These are phyloP conservation scores for Piloderma croceum DNA, from an alignment of 768 basidiomycete genomes.

Conservation along the genomic window DNA sequence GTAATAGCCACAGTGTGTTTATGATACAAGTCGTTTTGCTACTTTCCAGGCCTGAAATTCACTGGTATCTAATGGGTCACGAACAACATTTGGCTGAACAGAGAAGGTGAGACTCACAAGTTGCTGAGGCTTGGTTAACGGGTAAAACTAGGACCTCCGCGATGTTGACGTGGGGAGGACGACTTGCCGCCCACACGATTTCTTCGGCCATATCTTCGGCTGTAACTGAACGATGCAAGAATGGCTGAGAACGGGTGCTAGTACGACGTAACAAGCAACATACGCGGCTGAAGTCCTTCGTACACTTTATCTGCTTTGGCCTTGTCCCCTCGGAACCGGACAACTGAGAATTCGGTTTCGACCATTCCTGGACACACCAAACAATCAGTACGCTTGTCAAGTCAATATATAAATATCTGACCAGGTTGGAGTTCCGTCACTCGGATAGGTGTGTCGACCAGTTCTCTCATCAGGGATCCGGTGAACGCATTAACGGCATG, in stretches of 20 bases:
- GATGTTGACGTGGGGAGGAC: constrained; percentile 89
- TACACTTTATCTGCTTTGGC: constrained; percentile 85
- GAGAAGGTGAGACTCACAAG: no score
- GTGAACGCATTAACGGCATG: constrained; percentile 84
- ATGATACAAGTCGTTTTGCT: no score
- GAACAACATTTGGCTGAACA: no score
- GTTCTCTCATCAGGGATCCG: constrained; percentile 72
- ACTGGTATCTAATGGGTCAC: no score
- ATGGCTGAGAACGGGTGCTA: not conserved
- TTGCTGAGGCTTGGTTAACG: constrained; percentile 72
- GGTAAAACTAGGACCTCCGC: constrained; percentile 77
- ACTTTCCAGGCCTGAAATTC: no score
- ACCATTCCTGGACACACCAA: constrained; percentile 57
- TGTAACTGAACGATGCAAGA: constrained; percentile 44
- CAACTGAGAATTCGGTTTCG: constrained; percentile 88
- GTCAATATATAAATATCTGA: no score
- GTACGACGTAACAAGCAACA: constrained; percentile 25
- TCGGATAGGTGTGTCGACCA: constrained; percentile 89
- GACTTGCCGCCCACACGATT: constrained; percentile 92
- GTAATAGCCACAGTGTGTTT: no score
- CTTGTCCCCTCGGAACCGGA: constrained; percentile 85
- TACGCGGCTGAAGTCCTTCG: constrained; percentile 79
- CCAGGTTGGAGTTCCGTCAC: constrained; percentile 95
- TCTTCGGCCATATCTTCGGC: constrained; percentile 93
- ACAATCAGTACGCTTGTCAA: not conserved